Evolutionary conservation across 2,329 filamentous ascomycete species (phyloP).

Genomic region (Aspergillus hiratsukae): DNA sequence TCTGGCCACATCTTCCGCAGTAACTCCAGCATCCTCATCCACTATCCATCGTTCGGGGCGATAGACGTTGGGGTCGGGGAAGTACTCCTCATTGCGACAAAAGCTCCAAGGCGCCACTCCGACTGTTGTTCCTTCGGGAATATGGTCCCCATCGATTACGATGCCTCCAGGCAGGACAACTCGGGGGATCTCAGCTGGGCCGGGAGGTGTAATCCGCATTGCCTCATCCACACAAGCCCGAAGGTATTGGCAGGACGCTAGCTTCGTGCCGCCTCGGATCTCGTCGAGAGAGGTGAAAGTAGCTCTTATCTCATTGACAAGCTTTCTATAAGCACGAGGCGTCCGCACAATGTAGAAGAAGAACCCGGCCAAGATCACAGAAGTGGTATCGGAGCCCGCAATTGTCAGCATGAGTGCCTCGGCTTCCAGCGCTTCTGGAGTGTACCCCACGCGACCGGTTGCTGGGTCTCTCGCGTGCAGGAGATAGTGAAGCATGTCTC

Average conservation of each 20-base stretch:
- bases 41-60: slow-evolving; percentile 39
- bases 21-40: background rate
- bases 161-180: slow-evolving; percentile 26
- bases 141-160: slow-evolving; percentile 14
- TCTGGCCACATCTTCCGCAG: no score
- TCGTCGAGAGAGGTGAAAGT: slow-evolving; percentile 29
- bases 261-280: slow-evolving; percentile 20
- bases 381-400: slow-evolving; percentile 37
- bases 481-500: no score
- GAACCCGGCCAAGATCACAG: slow-evolving; percentile 35
- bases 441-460: no score
- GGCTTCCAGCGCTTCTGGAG: no score
- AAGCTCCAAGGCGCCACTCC: slow-evolving; percentile 34
- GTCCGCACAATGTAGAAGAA: slow-evolving; percentile 38
- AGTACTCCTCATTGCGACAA: slow-evolving; percentile 15
- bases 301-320: slow-evolving; percentile 34
- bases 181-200: slow-evolving; percentile 27
- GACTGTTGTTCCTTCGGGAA: slow-evolving; percentile 33
- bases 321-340: slow-evolving; percentile 22
- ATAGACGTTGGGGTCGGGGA: slow-evolving; percentile 13
- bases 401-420: no score
- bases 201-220: slow-evolving; percentile 15
- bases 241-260: slow-evolving; percentile 1
- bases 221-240: slow-evolving; percentile 8
- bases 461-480: no score